Conservation (phyloP, 306 rosid genomes). For the Cucurbita argyrosperma region DNA sequence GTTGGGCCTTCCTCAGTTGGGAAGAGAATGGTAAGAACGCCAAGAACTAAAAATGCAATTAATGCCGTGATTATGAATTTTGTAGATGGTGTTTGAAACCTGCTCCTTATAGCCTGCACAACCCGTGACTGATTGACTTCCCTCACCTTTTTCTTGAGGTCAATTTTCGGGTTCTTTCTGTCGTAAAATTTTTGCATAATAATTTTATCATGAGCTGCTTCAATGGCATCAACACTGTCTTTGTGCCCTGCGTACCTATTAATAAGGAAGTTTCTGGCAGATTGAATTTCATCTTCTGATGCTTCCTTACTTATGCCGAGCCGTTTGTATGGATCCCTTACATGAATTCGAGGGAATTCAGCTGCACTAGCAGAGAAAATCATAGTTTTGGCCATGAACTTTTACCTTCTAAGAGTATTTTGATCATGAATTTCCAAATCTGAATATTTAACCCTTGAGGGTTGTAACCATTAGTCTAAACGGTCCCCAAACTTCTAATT, state of each 20-base stretch:
- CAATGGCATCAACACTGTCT: constrained; percentile 87
- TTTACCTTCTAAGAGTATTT: background rate
- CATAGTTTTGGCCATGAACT: background rate
- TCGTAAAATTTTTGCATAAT: constrained; percentile 71
- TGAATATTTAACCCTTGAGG: background rate
- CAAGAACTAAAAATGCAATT: constrained; percentile 50
- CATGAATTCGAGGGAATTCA: constrained; percentile 79
- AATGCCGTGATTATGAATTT: constrained; percentile 67
- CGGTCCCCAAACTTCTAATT: background rate
- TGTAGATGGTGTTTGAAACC: constrained; percentile 71
- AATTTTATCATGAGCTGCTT: constrained; percentile 88
- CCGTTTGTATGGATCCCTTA: constrained; percentile 81
- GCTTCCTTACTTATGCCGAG: constrained; percentile 95
- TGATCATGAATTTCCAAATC: background rate
- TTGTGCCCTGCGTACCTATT: constrained; percentile 71
- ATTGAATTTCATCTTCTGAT: constrained; percentile 90
- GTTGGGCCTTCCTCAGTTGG: constrained; percentile 99
- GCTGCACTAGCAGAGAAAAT: constrained; percentile 23
- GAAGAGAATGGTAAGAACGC: constrained; percentile 55
- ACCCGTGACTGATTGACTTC: constrained; percentile 63
- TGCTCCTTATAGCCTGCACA: constrained; percentile 57
- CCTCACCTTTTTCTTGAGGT: constrained; percentile 64
- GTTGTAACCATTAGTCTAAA: background rate
- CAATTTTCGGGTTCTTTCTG: constrained; percentile 74
- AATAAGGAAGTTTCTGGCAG: constrained; percentile 81